Evolutionary conservation across 169 alveolate genomes (phyloP).

Genomic region (Babesia bovis): DNA sequence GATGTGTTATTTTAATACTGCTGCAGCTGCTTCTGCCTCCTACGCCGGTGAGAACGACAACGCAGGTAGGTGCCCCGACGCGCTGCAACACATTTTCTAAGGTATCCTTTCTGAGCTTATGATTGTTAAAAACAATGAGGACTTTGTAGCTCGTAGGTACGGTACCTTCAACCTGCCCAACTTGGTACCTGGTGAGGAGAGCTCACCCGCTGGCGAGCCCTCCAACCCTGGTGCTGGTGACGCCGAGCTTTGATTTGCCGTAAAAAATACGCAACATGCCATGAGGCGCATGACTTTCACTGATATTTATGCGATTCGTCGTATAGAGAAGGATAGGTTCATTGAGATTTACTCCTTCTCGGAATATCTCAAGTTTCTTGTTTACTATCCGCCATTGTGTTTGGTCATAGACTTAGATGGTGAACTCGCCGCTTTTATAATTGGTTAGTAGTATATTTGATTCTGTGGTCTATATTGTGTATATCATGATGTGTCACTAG

Average conservation of each 20-base stretch:
- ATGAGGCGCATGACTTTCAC: conserved; percentile 52
- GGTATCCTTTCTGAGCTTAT: conserved; percentile 37
- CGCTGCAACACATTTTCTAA: background rate
- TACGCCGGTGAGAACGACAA: background rate
- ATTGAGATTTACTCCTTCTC: conserved; percentile 37
- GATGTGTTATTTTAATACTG: background rate
- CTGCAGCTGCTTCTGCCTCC: background rate
- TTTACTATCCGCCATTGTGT: conserved; percentile 42
- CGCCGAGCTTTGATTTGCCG: conserved; percentile 1
- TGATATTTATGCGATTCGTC: conserved; percentile 48
- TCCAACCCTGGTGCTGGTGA: background rate
- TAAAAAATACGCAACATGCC: conserved; percentile 10
- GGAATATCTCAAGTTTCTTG: conserved; percentile 34
- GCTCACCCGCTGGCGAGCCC: background rate
- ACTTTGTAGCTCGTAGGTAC: conserved; percentile 54
- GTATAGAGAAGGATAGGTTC: conserved; percentile 47
- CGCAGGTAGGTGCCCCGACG: conserved; percentile 25
- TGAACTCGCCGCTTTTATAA: conserved; percentile 52
- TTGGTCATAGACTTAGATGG: conserved; percentile 48
- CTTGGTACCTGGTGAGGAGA: conserved; percentile 9
- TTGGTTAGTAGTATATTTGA: conserved; percentile 26
- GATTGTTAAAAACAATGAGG: conserved; percentile 56
- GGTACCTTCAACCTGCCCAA: conserved; percentile 35
- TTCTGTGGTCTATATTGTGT: background rate
- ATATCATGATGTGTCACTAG: too few relatives aligned